phyloP scores from a whole-genome alignment of 2,329 filamentous ascomycete species.

The Neoscytalidium dimidiatum region DNA sequence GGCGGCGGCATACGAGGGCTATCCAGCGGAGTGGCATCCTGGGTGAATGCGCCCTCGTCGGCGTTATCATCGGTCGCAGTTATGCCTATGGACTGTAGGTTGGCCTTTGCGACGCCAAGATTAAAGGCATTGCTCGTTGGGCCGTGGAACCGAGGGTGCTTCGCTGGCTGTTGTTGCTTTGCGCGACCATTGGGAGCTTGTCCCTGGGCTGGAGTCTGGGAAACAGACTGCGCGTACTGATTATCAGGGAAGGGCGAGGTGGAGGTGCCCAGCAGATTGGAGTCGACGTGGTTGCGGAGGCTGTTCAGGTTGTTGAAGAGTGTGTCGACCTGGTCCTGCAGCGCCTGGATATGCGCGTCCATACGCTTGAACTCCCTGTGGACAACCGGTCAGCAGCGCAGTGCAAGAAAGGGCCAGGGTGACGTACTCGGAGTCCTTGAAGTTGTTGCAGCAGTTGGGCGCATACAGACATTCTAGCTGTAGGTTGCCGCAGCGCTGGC shows the following conservation, averaged over 20 bases:
- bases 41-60: constrained; percentile 59
- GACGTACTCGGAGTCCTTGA: constrained; percentile 80
- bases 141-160: constrained; percentile 72
- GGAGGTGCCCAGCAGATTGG: constrained; percentile 21
- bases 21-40: constrained; percentile 54
- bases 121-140: constrained; percentile 85
- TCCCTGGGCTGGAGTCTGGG: constrained; percentile 39
- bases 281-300: constrained; percentile 57
- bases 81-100: constrained; percentile 87
- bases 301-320: constrained; percentile 72
- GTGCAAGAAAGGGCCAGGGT: not conserved
- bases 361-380: constrained; percentile 77
- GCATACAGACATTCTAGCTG: constrained; percentile 66
- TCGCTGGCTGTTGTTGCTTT: constrained; percentile 27
- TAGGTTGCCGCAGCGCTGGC: constrained; percentile 66
- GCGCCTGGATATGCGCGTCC: constrained; percentile 68
- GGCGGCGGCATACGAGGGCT: constrained; percentile 43
- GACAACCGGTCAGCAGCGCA: constrained; percentile 9
- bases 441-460: constrained; percentile 73
- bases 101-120: constrained; percentile 82
- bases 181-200: constrained; percentile 41
- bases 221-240: constrained; percentile 34
- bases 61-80: constrained; percentile 61
- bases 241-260: constrained; percentile 22
- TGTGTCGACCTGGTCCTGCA: constrained; percentile 83